Conservation (phyloP, 768 basidiomycete species). For the Coprinellus aureogranulatus region DNA sequence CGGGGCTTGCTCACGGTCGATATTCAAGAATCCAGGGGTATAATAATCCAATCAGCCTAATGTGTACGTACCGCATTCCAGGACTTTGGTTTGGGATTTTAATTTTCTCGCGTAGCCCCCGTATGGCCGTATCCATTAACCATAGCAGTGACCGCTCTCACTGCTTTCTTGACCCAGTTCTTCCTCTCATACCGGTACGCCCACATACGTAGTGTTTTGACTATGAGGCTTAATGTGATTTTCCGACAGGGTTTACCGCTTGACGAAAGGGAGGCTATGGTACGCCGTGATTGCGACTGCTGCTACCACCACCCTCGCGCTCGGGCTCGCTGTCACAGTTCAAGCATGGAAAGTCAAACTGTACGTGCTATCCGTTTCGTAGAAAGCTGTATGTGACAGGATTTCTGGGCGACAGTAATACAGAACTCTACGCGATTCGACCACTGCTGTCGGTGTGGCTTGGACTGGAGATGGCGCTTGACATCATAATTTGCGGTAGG, state of each 20-base stretch:
- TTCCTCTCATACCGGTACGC: constrained; percentile 41
- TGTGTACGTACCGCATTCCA: constrained; percentile 16
- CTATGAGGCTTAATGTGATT: constrained; percentile 14
- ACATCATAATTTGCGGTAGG: constrained; percentile 43
- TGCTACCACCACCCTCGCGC: constrained; percentile 25
- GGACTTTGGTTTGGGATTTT: not conserved
- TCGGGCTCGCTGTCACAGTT: constrained; percentile 32
- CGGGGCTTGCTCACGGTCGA: not conserved
- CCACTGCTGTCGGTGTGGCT: constrained; percentile 32
- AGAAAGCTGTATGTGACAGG: not conserved
- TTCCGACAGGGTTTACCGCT: constrained; percentile 12
- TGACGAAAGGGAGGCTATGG: constrained; percentile 23
- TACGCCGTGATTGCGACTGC: constrained; percentile 10
- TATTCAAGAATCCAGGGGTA: constrained; percentile 31
- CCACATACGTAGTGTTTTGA: not conserved
- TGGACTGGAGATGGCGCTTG: constrained; percentile 38
- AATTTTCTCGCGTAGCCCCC: constrained; percentile 23
- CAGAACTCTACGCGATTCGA: not conserved
- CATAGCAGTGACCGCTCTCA: constrained; percentile 40
- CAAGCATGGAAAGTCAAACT: constrained; percentile 2
- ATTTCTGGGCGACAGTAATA: not conserved
- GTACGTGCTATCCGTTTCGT: too few relatives aligned
- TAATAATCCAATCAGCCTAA: constrained; percentile 27
- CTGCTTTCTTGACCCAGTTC: constrained; percentile 45
- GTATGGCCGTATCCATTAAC: constrained; percentile 50